These are phyloP conservation scores for Leptosphaerulina australis DNA, from an alignment of 2,329 filamentous ascomycete species.

Conservation along the genomic window DNA sequence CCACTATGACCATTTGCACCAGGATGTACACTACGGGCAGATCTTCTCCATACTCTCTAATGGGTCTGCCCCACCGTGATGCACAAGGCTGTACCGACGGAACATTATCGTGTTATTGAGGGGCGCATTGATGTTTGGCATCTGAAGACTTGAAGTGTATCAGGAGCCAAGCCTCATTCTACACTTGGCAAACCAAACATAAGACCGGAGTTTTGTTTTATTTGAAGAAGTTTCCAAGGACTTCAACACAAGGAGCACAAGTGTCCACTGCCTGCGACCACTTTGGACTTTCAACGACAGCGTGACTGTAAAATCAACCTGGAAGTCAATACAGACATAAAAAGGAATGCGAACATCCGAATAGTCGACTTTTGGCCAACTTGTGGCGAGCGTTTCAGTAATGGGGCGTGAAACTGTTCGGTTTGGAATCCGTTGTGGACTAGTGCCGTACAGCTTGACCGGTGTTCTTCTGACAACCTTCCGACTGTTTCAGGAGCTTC, in stretches of 20 bases:
- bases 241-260: not conserved
- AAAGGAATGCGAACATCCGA: conserved; percentile 1
- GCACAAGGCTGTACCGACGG: conserved; percentile 21
- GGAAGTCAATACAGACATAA: not conserved
- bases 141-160: conserved; percentile 35
- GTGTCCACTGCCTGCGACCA: not conserved
- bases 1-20: conserved; percentile 14
- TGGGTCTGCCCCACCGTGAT: conserved; percentile 13
- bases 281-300: not conserved
- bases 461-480: conserved; percentile 7
- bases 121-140: conserved; percentile 42
- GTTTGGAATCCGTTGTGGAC: conserved; percentile 29
- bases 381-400: conserved; percentile 20
- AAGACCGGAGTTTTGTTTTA: not conserved
- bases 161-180: conserved; percentile 30
- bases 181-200: conserved; percentile 38
- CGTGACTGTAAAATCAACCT: not conserved
- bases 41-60: conserved; percentile 27
- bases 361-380: not conserved
- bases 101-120: conserved; percentile 30
- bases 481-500: conserved; percentile 25
- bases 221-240: not conserved
- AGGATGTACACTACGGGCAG: conserved; percentile 26
- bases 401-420: conserved; percentile 32
- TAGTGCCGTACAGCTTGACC: conserved; percentile 25